Evolutionary conservation across 2,329 filamentous ascomycete species (phyloP).

Genomic region (Allantophomopsis cytisporea): DNA sequence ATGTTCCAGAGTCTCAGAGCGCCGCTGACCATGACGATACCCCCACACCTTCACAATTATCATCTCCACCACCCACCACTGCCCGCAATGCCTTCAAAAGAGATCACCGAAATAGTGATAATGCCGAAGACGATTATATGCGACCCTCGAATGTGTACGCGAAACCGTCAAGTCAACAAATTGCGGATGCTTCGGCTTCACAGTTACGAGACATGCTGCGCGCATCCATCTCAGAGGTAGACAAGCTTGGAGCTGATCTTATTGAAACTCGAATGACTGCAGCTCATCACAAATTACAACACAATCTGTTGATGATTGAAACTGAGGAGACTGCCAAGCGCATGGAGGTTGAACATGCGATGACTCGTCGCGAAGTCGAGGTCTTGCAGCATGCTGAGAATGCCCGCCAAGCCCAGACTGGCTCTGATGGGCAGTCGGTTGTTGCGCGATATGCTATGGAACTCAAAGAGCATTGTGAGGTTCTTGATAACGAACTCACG

Average conservation of each 20-base stretch:
- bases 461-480: constrained; percentile 52
- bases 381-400: constrained; percentile 63
- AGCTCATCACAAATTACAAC: constrained; percentile 83
- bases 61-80: constrained; percentile 15
- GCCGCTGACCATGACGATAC: constrained; percentile 5
- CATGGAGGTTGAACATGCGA: constrained; percentile 81
- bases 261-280: constrained; percentile 66
- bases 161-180: constrained; percentile 30
- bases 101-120: constrained; percentile 1
- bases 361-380: constrained; percentile 79
- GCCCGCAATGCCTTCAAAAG: constrained; percentile 9
- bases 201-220: constrained; percentile 44
- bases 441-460: constrained; percentile 39
- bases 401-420: constrained; percentile 37
- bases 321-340: constrained; percentile 75
- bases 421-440: constrained; percentile 30
- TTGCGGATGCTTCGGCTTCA: constrained; percentile 37
- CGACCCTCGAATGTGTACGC: background rate
- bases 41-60: constrained; percentile 9
- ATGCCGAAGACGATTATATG: background rate
- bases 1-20: constrained; percentile 1
- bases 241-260: constrained; percentile 30
- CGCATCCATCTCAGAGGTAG: constrained; percentile 38
- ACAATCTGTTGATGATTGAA: constrained; percentile 72
- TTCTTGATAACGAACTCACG: constrained; percentile 51